Evolutionary conservation across 1,139 yeast species (phyloP).

Genomic region (Pichia sp.): DNA sequence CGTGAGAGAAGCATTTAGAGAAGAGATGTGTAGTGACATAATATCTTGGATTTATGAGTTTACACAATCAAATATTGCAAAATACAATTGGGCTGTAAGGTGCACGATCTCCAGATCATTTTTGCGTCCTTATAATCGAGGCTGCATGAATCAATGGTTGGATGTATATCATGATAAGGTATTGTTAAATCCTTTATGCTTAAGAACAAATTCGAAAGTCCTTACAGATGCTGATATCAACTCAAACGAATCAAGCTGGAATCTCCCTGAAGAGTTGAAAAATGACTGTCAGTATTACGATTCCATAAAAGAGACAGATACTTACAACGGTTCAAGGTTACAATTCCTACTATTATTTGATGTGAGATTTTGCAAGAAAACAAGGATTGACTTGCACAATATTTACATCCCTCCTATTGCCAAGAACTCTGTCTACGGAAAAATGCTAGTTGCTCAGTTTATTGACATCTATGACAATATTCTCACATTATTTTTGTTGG

Average conservation of each 20-base stretch:
- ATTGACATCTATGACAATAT: constrained; percentile 77
- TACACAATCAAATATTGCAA: constrained; percentile 51
- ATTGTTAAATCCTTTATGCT: constrained; percentile 18
- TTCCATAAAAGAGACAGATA: constrained; percentile 18
- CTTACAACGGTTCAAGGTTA: constrained; percentile 62
- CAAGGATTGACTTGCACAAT: constrained; percentile 60
- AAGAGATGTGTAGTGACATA: constrained; percentile 75
- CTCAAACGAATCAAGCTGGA: constrained; percentile 33
- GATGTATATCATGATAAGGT: constrained; percentile 20
- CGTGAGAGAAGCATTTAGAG: constrained; percentile 68
- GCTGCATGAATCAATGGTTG: constrained; percentile 29
- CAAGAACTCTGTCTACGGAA: constrained; percentile 56
- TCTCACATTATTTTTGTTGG: constrained; percentile 65
- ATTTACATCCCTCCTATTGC: constrained; percentile 67
- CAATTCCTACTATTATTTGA: constrained; percentile 72
- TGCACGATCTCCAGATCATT: constrained; percentile 54
- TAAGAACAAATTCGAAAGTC: constrained; percentile 9
- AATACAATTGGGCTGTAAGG: constrained; percentile 45
- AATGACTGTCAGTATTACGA: constrained; percentile 43
- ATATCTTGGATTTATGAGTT: constrained; percentile 61
- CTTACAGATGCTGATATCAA: neutral
- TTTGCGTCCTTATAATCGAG: constrained; percentile 50
- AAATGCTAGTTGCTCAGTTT: constrained; percentile 67
- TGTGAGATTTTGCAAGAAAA: constrained; percentile 65
- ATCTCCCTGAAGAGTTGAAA: constrained; percentile 40